Evolutionary conservation across 371 early-diverging fungal species (phyloP), one percentile per base, ranked within the genome.

Genomic region (Homolaphlyctis polyrhiza): DNA sequence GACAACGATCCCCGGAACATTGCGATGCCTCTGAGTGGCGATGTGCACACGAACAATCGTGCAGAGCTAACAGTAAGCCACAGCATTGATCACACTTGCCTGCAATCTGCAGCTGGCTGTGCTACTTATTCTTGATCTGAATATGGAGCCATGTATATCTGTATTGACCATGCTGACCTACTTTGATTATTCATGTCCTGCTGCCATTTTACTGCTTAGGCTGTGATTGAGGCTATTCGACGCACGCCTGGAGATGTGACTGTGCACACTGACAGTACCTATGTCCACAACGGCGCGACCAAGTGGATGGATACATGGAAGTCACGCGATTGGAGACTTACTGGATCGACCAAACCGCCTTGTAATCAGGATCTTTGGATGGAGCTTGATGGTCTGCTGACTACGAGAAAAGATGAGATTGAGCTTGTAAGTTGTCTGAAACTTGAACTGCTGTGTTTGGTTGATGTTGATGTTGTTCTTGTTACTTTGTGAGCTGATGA

Each of bases 41-140:
- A 61, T 4, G 69, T 72, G 23, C 92, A 91, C 62, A 93, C 94
- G 0, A 95, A 92, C 76, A 91, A 93, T 71, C 78, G 94, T 16
- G 95, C 94, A 3, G 95, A 95, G 69, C 73, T 92, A 14, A 79
- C 71, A 69, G 89, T 80, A 67, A 64, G 58, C 51, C 54, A 29
- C 30, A 29, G 13, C n/a, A n/a, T n/a, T n/a, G n/a, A n/a, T n/a
- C 51, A 35, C 29, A 57, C 34, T 28, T 2, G 18, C 11, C 43
- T 57, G 58, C 30, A 23, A 14, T 35, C 23, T 45, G 45, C 45
- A 45, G 45, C 45, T 45, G 14, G 45, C 14, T 16, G 45, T 45
- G n/a, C 45, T n/a, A 45, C 13, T 60, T 39, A 39, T 55, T 3
- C 55, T 58, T 30, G 61, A 21, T 13, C 43, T 50, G 5, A 23